Evolutionary conservation across 2,329 filamentous ascomycete genomes (phyloP).

Genomic region (Alternaria burnsii): DNA sequence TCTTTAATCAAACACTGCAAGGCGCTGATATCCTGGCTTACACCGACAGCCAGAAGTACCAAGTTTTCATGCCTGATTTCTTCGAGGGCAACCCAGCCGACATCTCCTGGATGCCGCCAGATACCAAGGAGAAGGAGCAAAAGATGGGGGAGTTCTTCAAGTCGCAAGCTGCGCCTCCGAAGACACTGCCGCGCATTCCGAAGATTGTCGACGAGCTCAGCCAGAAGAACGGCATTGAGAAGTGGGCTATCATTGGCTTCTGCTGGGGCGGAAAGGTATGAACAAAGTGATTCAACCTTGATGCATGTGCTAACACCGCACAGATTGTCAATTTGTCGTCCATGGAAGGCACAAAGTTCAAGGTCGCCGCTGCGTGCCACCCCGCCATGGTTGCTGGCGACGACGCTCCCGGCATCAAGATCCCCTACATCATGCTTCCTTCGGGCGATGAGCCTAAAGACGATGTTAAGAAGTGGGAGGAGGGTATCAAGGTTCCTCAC

Average conservation of each 20-base stretch:
- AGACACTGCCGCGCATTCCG: slow-evolving; percentile 64
- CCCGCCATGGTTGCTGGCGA: slow-evolving; percentile 68
- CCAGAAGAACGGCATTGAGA: slow-evolving; percentile 58
- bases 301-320: background rate
- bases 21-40: slow-evolving; percentile 69
- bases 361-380: slow-evolving; percentile 64
- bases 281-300: background rate
- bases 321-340: slow-evolving; percentile 65
- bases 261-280: slow-evolving; percentile 66
- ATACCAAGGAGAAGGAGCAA: slow-evolving; percentile 67
- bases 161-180: slow-evolving; percentile 65
- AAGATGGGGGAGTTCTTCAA: slow-evolving; percentile 68
- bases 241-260: slow-evolving; percentile 68
- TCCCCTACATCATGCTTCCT: slow-evolving; percentile 66
- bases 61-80: slow-evolving; percentile 91
- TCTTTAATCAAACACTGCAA: slow-evolving; percentile 69
- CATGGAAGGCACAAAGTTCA: slow-evolving; percentile 62
- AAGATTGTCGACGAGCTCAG: slow-evolving; percentile 64
- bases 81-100: slow-evolving; percentile 78
- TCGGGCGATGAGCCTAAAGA: slow-evolving; percentile 65
- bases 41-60: slow-evolving; percentile 72
- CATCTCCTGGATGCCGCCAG: slow-evolving; percentile 68
- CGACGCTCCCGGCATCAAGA: slow-evolving; percentile 64
- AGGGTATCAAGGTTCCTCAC: slow-evolving; percentile 57
- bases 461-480: slow-evolving; percentile 60